Evolutionary conservation across 2,329 filamentous ascomycete genomes (phyloP).

Genomic region (Fonsecaea pugnacius): DNA sequence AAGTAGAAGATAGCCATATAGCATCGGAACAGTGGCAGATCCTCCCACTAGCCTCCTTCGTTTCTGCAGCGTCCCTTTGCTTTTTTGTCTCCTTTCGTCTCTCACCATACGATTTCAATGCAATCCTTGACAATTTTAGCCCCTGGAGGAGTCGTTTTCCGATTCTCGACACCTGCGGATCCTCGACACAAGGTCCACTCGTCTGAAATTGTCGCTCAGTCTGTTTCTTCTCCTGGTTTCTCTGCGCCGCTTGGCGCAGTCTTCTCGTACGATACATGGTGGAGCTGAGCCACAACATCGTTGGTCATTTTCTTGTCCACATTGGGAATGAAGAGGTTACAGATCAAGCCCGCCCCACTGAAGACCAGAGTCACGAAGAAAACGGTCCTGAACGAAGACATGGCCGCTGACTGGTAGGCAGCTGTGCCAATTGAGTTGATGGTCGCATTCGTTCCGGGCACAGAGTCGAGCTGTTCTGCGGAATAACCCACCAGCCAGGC

Average conservation of each 20-base stretch:
- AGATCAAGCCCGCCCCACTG: slow-evolving; percentile 18
- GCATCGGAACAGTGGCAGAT: too few relatives aligned
- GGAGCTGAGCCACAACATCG: neutral
- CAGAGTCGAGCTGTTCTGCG: slow-evolving; percentile 36
- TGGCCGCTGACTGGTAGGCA: slow-evolving; percentile 48
- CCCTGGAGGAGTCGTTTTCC: too few relatives aligned
- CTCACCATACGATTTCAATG: too few relatives aligned
- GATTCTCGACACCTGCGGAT: too few relatives aligned
- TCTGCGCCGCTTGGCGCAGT: neutral
- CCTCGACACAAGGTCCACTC: too few relatives aligned
- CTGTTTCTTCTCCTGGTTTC: too few relatives aligned
- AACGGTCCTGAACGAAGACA: slow-evolving; percentile 50
- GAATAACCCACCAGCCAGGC: slow-evolving; percentile 38
- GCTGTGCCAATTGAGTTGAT: slow-evolving; percentile 6
- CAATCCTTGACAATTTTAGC: too few relatives aligned
- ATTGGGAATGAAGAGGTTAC: slow-evolving; percentile 2
- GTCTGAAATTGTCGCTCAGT: too few relatives aligned
- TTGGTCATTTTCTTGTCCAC: slow-evolving; percentile 17
- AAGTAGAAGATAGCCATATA: too few relatives aligned
- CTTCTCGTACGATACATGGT: slow-evolving; percentile 40
- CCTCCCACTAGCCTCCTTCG: too few relatives aligned
- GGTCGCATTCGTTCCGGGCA: slow-evolving; percentile 40
- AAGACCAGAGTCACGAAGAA: slow-evolving; percentile 38
- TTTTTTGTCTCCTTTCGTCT: too few relatives aligned
- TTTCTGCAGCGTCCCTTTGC: too few relatives aligned